Evolutionary conservation across 768 basidiomycete genomes (phyloP), one percentile per base, ranked within the genome.

Genomic region (Kwoniella newhampshirensis): DNA sequence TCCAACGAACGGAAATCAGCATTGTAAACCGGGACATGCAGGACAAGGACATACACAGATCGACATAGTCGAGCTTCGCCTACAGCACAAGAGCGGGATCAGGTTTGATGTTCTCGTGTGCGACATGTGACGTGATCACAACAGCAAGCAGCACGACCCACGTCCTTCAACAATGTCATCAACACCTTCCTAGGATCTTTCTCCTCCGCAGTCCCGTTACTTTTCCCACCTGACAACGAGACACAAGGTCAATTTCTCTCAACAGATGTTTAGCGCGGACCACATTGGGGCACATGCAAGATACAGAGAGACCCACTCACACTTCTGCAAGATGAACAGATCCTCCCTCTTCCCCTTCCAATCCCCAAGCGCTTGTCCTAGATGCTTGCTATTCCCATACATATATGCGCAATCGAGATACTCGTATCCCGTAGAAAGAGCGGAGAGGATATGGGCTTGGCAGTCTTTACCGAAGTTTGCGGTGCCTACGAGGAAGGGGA

Each of bases 261-360:
- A 21, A 9, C 49, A 25, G 7, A 45, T 5, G 20, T 26, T 7
- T 9, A 21, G 18, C 15, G 15, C 5, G 6, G 20, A 23, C 6
- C 21, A 25, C 43, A 45, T 37, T n/a, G 21, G 8, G 43, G 27
- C 8, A 20, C 43, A 45, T 45, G 21, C 18, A n/a, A 9, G 36
- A 9, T 37, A n/a, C 36, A 9, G 15, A 12, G 40, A 40, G 20
- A 13, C 50, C 46, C 35, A 54, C 49, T 35, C 48, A 65, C 63
- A 61, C 40, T 67, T 74, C 39, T 64, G 66, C 7, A 84, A 83
- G 61, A 87, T 78, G 74, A 81, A 87, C 4, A 87, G 72, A 48
- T 63, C 37, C 43, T 73, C 67, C 26, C 75, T 51, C 2, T 67
- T 49, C 4, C 74, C 43, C 1, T 64, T 68, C 20, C 37, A 59